A percentile compares a stretch with the other conserved stretches of the same genome.
Evolutionary conservation across 2,329 filamentous ascomycete species (phyloP).

Genomic region (Eurotiales sp.): DNA sequence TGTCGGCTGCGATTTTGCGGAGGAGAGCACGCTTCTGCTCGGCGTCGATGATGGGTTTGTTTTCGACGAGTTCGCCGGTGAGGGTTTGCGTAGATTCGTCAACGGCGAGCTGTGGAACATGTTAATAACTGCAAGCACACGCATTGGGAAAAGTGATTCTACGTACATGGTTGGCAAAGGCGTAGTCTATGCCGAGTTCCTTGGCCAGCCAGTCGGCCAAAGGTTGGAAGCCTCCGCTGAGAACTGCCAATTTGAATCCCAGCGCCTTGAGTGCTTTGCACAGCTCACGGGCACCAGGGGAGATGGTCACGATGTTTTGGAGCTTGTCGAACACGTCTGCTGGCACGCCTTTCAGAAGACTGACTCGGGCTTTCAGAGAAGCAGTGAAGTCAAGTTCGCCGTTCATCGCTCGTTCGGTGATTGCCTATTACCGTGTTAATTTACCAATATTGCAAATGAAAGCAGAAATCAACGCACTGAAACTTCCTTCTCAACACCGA

Average conservation of each 20-base stretch:
- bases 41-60: constrained; percentile 56
- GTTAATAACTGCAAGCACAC: no score
- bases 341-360: constrained; percentile 75
- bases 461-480: constrained; percentile 45
- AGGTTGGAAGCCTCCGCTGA: constrained; percentile 89
- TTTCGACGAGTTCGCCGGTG: constrained; percentile 55
- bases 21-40: constrained; percentile 56
- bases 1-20: constrained; percentile 51
- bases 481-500: constrained; percentile 78
- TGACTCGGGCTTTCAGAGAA: constrained; percentile 75
- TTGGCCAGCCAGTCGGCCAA: constrained; percentile 81
- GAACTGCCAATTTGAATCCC: constrained; percentile 82
- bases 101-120: constrained; percentile 46
- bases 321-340: constrained; percentile 75
- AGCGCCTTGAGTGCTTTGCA: constrained; percentile 70
- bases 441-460: constrained; percentile 13
- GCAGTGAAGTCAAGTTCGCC: constrained; percentile 90
- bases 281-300: constrained; percentile 72
- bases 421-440: constrained; percentile 53
- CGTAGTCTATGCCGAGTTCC: constrained; percentile 80
- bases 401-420: constrained; percentile 91
- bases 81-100: constrained; percentile 45
- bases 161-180: constrained; percentile 75
- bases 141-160: background rate
- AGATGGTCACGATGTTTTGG: constrained; percentile 71